Conservation (phyloP, 148 eudicot species). For the Cornus controversa region DNA sequence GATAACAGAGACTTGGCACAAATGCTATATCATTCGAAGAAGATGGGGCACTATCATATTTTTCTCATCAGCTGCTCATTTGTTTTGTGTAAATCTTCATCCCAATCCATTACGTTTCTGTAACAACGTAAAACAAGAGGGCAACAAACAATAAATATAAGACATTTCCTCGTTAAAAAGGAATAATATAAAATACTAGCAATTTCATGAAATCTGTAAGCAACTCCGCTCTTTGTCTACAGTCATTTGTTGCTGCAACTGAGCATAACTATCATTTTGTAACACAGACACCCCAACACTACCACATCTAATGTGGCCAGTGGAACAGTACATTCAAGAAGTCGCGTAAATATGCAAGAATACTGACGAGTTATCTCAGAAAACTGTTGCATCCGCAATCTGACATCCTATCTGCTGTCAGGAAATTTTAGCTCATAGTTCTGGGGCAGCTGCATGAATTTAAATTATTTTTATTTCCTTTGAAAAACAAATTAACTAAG, state of each 20-base stretch:
- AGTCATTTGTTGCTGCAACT: neutral
- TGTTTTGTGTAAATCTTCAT: neutral
- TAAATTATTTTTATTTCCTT: conserved; percentile 29
- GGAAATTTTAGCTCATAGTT: conserved; percentile 74
- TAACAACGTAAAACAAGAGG: neutral
- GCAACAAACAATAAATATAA: neutral
- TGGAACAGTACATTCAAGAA: neutral
- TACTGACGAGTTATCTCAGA: neutral
- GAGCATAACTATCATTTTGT: neutral
- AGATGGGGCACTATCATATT: neutral
- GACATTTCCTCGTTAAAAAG: neutral
- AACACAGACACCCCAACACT: neutral
- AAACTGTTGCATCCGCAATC: neutral
- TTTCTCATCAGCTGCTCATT: neutral
- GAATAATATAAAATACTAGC: neutral
- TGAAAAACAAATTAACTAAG: neutral
- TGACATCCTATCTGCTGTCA: conserved; percentile 39
- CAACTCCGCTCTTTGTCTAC: neutral
- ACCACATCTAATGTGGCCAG: neutral
- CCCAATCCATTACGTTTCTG: neutral
- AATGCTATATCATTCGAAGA: no score
- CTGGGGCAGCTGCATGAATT: conserved; percentile 52
- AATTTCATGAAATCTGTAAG: neutral
- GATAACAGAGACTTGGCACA: no score
- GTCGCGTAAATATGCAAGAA: neutral